These are phyloP conservation scores for Fusarium buharicum DNA, from an alignment of 2,329 filamentous ascomycete species.

Conservation along the genomic window DNA sequence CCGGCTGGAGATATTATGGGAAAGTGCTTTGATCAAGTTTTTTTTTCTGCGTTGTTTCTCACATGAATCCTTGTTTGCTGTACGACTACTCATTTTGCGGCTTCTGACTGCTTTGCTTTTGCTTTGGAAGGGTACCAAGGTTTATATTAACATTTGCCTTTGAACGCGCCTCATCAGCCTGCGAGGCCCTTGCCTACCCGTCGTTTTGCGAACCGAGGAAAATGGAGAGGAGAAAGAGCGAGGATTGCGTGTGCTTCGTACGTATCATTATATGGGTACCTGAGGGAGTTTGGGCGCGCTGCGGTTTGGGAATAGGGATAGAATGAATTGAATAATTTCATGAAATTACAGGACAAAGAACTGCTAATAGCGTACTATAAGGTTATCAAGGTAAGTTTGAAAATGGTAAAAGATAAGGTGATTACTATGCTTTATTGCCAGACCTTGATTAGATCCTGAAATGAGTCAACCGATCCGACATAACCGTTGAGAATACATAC, in stretches of 20 bases:
- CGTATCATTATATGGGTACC: constrained; percentile 35
- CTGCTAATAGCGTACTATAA: no score
- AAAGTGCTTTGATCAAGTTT: constrained; percentile 24
- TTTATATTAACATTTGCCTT: constrained; percentile 7
- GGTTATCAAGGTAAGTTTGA: no score
- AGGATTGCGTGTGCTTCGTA: constrained; percentile 30
- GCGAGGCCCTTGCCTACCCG: constrained; percentile 7
- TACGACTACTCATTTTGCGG: constrained; percentile 34
- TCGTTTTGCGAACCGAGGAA: constrained; percentile 14
- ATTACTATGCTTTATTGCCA: no score
- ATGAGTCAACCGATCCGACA: no score
- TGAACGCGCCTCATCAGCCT: constrained; percentile 1
- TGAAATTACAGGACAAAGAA: no score
- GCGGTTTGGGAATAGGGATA: constrained; percentile 36
- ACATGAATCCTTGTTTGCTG: constrained; percentile 29
- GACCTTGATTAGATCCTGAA: not conserved
- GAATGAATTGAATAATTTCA: constrained; percentile 35
- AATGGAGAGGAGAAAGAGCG: constrained; percentile 20
- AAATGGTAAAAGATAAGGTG: no score
- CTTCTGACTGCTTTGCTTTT: constrained; percentile 15
- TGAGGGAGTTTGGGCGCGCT: constrained; percentile 43
- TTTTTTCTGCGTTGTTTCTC: constrained; percentile 17
- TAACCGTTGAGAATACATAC: not conserved
- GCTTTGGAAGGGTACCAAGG: constrained; percentile 16
- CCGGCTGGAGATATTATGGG: not conserved